Evolutionary conservation across 1,284 basidiomycete genomes (phyloP).

Genomic region (Rhodotorula sp.): DNA sequence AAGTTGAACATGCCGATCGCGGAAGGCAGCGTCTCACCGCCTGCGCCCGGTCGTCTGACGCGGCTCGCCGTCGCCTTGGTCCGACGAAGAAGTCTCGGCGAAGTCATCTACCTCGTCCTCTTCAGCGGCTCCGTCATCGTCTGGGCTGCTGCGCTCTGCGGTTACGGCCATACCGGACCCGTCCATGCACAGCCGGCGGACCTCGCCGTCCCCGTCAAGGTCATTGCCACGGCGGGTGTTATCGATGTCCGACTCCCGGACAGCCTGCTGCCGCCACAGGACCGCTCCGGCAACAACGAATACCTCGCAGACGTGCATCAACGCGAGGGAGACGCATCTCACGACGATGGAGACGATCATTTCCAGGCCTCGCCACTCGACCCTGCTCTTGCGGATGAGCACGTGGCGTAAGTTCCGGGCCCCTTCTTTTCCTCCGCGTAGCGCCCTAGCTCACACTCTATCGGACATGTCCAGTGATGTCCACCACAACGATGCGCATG

Average conservation of each 20-base stretch:
- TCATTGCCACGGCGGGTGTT: neutral
- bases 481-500: neutral
- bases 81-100: slow-evolving; percentile 11
- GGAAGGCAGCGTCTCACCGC: neutral
- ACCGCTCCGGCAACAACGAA: neutral
- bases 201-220: neutral
- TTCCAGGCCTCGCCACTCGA: slow-evolving; percentile 1
- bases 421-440: neutral
- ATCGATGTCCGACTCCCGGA: slow-evolving; percentile 19
- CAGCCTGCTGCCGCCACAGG: neutral
- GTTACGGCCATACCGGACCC: slow-evolving; percentile 8
- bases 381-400: slow-evolving; percentile 8
- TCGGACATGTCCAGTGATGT: neutral
- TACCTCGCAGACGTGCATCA: slow-evolving; percentile 22
- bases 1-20: no score
- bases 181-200: neutral
- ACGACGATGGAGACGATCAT: slow-evolving; percentile 13
- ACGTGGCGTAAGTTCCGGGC: slow-evolving; percentile 16
- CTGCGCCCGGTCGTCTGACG: neutral
- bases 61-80: slow-evolving; percentile 16
- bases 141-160: slow-evolving; percentile 15
- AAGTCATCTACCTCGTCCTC: slow-evolving; percentile 21
- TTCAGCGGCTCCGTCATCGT: slow-evolving; percentile 20
- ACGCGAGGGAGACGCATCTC: slow-evolving; percentile 8
- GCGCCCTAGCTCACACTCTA: neutral